Base-by-base conservation (phyloP, 768 basidiomycete genomes). In the Kwoniella dendrophila region DNA sequence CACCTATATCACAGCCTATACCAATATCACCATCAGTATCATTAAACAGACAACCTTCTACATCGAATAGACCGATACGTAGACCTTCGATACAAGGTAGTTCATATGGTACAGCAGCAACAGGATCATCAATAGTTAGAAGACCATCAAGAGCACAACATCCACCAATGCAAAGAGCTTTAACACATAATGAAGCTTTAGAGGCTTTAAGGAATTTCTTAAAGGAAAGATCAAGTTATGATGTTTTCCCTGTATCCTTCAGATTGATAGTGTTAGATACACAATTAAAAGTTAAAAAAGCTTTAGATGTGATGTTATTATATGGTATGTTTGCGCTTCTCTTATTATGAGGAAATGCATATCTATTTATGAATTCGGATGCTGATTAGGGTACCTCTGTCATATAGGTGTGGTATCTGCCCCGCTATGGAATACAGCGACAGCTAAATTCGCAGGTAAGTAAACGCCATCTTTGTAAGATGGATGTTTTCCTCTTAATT, bases 201-300 rank as follows among this genome's bases (percentile, higher is more conserved):
- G 77, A 79, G 34, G 72, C 77, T 20, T 92, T 99, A 73, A 84
- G 95, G 53, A 80, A 80, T 53, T 90, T 92, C 80, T 87, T 98
- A 81, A 89, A 86, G 72, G 85, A 88, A 60, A 86, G 90, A 73
- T 90, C 87, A 18, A 87, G 88, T 68, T 99, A 98, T 81, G 95
- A 98, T 80, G 92, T 95, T 32, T 94, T 99, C 72, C 96, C 96
- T 26, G 91, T 98, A 81, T 90, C 87, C 80, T 99, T 94, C 81
- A 84, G 95, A 71, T 84, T 98, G 73, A 97, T 99, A 77, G 93
- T 98, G 26, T 85, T 99, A 58, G 96, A 99, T 80, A 93, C 90
- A 47, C 90, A 92, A 78, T 85, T 99, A 71, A 92, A 90, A 74
- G 94, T 98, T 55, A 95, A 94, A 82, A 92, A 94, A 78, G 93